Evolutionary conservation across 1,284 basidiomycete genomes (phyloP).

Genomic region (Amylostereum areolatum): DNA sequence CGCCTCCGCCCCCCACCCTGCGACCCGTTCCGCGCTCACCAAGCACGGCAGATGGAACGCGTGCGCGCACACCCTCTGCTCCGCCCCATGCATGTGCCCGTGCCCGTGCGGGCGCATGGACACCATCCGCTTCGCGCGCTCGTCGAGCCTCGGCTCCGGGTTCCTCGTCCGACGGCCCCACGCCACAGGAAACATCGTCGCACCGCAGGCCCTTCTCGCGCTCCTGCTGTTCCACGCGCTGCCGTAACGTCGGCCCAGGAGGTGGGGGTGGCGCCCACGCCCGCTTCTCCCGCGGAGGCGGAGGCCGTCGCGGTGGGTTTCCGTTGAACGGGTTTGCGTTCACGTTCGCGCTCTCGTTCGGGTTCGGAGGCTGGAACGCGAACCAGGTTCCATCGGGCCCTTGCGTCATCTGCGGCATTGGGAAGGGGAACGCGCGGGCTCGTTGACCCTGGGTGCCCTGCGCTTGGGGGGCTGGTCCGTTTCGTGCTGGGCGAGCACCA

Average conservation of each 20-base stretch:
- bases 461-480: background rate
- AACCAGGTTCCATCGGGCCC: slow-evolving; percentile 9
- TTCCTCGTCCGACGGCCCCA: slow-evolving; percentile 73
- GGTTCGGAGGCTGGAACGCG: background rate
- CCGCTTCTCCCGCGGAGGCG: slow-evolving; percentile 10
- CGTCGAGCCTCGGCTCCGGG: slow-evolving; percentile 32
- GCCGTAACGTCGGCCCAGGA: slow-evolving; percentile 47
- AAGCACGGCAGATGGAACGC: slow-evolving; percentile 65
- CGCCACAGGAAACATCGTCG: slow-evolving; percentile 61
- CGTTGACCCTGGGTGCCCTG: slow-evolving; percentile 2
- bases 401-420: slow-evolving; percentile 9
- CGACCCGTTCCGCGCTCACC: slow-evolving; percentile 67
- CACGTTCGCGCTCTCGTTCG: background rate
- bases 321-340: background rate
- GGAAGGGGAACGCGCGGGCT: slow-evolving; percentile 8
- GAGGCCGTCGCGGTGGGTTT: background rate
- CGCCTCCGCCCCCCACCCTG: slow-evolving; percentile 49
- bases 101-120: slow-evolving; percentile 26
- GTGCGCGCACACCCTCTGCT: slow-evolving; percentile 46
- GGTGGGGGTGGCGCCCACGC: slow-evolving; percentile 32
- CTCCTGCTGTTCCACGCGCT: slow-evolving; percentile 47
- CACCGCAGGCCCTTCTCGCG: slow-evolving; percentile 50
- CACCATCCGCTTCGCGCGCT: slow-evolving; percentile 11
- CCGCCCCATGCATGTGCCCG: slow-evolving; percentile 7
- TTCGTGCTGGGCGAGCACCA: too few relatives aligned